Conservation (phyloP, 1,284 basidiomycete species). For the Leccinum fuscescens region DNA sequence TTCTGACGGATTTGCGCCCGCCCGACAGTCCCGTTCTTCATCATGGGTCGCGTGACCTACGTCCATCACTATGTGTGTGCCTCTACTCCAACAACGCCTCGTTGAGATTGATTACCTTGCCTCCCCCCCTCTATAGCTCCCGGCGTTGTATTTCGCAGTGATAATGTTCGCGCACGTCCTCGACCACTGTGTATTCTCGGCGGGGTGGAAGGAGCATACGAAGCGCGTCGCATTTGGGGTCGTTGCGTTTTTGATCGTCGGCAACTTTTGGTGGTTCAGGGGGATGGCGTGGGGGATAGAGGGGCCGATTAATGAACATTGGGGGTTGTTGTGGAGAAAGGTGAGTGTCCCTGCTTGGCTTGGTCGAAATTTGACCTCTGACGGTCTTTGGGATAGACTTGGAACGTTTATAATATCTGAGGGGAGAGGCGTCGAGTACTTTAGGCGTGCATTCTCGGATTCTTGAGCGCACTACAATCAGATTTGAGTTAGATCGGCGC, state of each 20-base stretch:
- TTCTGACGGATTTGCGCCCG: constrained; percentile 7
- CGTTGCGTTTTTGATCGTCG: constrained; percentile 59
- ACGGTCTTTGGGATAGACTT: constrained; percentile 12
- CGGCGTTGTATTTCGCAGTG: constrained; percentile 94
- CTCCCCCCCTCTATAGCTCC: constrained; percentile 56
- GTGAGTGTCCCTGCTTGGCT: constrained; percentile 39
- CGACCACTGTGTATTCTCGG: constrained; percentile 89
- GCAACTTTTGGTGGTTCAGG: constrained; percentile 93
- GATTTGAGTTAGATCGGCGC: not conserved
- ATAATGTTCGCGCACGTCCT: constrained; percentile 88
- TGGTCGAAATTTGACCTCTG: not conserved
- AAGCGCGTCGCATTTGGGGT: constrained; percentile 76
- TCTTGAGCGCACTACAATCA: not conserved
- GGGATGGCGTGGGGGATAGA: constrained; percentile 87
- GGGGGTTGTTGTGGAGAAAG: constrained; percentile 80
- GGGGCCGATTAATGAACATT: constrained; percentile 78
- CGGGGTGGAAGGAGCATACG: constrained; percentile 59
- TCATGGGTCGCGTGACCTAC: constrained; percentile 94
- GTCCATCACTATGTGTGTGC: constrained; percentile 80
- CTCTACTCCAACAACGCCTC: not conserved
- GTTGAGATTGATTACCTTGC: constrained; percentile 1
- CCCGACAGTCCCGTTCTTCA: constrained; percentile 81
- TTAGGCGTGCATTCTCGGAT: not conserved
- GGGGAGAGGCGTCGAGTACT: not conserved
- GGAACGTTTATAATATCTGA: constrained; percentile 30